A percentile compares a stretch with the other conserved stretches of the same genome.
Conservation (phyloP, 129 eudicot genomes). For the Gnaphalium uliginosum region DNA sequence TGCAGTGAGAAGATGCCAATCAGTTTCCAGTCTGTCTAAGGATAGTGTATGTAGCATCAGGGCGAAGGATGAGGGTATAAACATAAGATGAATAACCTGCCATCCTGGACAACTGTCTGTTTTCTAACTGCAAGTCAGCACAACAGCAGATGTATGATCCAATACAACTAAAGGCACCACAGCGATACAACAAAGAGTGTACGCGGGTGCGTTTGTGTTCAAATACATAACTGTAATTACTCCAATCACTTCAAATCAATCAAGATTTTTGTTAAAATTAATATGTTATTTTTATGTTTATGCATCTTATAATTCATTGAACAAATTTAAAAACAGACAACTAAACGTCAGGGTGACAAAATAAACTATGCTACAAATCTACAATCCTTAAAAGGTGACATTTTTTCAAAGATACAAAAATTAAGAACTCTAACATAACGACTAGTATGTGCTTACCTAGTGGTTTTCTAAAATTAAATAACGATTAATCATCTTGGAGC, state of each 20-base stretch:
- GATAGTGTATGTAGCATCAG: too few relatives aligned
- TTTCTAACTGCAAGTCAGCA: not conserved
- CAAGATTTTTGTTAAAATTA: slow-evolving; percentile 12
- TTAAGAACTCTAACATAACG: not conserved
- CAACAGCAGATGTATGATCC: not conserved
- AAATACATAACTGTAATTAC: not conserved
- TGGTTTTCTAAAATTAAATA: not conserved
- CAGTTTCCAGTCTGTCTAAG: too few relatives aligned
- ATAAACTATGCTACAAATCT: not conserved
- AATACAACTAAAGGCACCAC: slow-evolving; percentile 3
- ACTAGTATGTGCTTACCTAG: slow-evolving; percentile 5
- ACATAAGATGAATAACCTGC: not conserved
- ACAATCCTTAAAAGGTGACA: not conserved
- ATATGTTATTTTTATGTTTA: not conserved
- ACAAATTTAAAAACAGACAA: not conserved
- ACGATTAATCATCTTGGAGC: too few relatives aligned
- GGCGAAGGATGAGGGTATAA: too few relatives aligned
- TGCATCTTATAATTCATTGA: slow-evolving; percentile 9
- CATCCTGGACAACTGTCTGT: not conserved
- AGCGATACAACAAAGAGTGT: not conserved
- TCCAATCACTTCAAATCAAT: not conserved
- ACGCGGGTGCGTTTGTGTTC: not conserved
- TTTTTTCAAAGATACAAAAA: slow-evolving; percentile 20
- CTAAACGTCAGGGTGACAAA: not conserved
- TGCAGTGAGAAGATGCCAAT: too few relatives aligned